phyloP scores from a whole-genome alignment of 768 basidiomycete genomes.

The Boletus coccyginus region DNA sequence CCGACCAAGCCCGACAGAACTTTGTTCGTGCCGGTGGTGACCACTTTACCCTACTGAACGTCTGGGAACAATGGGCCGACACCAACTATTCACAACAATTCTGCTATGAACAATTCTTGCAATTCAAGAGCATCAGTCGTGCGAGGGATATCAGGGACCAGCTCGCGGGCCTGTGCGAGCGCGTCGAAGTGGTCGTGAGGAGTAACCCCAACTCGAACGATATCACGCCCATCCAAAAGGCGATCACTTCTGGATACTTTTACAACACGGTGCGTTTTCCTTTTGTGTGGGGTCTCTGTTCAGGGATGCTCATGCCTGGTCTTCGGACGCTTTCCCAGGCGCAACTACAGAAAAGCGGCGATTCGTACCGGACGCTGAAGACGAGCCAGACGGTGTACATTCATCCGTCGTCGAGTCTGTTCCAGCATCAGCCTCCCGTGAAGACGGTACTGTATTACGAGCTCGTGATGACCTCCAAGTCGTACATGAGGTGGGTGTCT shows the following conservation, averaged over 20 bases:
- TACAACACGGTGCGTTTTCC: slow-evolving; percentile 75
- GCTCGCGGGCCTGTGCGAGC: slow-evolving; percentile 91
- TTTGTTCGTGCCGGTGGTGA: slow-evolving; percentile 95
- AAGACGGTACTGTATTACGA: slow-evolving; percentile 93
- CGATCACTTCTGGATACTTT: slow-evolving; percentile 92
- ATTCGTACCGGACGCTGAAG: slow-evolving; percentile 95
- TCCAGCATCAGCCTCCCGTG: slow-evolving; percentile 93
- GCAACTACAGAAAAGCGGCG: slow-evolving; percentile 91
- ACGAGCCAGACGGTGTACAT: slow-evolving; percentile 96
- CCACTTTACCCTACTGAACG: slow-evolving; percentile 95
- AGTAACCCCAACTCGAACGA: slow-evolving; percentile 92
- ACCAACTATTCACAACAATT: slow-evolving; percentile 96
- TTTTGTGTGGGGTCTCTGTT: neutral
- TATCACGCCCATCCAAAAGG: slow-evolving; percentile 91
- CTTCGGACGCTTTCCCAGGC: slow-evolving; percentile 46
- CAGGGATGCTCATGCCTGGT: neutral
- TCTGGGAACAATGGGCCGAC: slow-evolving; percentile 99
- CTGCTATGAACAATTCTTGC: slow-evolving; percentile 93
- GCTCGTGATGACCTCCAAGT: slow-evolving; percentile 95
- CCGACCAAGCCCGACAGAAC: slow-evolving; percentile 96
- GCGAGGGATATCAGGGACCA: slow-evolving; percentile 97
- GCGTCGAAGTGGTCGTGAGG: slow-evolving; percentile 89
- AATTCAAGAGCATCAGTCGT: slow-evolving; percentile 90
- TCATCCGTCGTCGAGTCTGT: slow-evolving; percentile 92
- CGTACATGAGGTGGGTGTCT: slow-evolving; percentile 77